phyloP scores from a whole-genome alignment of 129 eudicot genomes.

The Centaurea solstitialis region DNA sequence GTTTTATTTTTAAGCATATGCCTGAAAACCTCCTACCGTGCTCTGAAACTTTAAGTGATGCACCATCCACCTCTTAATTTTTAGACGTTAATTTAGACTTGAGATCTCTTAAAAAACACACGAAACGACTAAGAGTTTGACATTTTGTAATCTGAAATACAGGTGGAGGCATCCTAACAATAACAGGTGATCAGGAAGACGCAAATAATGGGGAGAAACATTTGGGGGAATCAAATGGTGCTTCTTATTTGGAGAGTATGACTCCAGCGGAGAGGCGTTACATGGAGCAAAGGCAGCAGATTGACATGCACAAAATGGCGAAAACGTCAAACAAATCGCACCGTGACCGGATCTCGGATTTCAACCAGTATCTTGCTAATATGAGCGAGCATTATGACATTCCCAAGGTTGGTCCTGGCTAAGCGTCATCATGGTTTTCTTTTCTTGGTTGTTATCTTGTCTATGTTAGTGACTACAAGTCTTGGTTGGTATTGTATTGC shows the following conservation, averaged over 20 bases:
- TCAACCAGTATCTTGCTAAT: constrained; percentile 97
- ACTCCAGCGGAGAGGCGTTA: constrained; percentile 94
- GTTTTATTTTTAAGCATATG: too few species aligned
- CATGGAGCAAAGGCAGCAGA: constrained; percentile 82
- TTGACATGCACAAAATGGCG: constrained; percentile 70
- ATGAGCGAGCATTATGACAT: constrained; percentile 99
- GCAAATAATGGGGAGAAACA: constrained; percentile 34
- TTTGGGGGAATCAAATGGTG: constrained; percentile 16
- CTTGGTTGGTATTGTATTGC: background rate
- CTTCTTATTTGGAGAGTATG: constrained; percentile 42
- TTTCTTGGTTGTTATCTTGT: background rate
- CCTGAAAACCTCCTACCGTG: too few species aligned
- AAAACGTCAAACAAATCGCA: constrained; percentile 89
- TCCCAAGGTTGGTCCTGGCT: constrained; percentile 99
- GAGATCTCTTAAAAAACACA: background rate
- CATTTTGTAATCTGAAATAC: background rate
- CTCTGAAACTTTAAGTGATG: too few species aligned
- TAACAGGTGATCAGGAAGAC: constrained; percentile 44
- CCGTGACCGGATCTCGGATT: constrained; percentile 87
- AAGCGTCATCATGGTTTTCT: constrained; percentile 3
- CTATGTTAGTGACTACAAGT: background rate
- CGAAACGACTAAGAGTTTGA: background rate
- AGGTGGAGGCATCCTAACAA: constrained; percentile 26
- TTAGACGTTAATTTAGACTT: too few species aligned
- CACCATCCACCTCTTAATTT: too few species aligned